phyloP scores from a whole-genome alignment of 2,329 filamentous ascomycete genomes.

The Akanthomyces muscarius region DNA sequence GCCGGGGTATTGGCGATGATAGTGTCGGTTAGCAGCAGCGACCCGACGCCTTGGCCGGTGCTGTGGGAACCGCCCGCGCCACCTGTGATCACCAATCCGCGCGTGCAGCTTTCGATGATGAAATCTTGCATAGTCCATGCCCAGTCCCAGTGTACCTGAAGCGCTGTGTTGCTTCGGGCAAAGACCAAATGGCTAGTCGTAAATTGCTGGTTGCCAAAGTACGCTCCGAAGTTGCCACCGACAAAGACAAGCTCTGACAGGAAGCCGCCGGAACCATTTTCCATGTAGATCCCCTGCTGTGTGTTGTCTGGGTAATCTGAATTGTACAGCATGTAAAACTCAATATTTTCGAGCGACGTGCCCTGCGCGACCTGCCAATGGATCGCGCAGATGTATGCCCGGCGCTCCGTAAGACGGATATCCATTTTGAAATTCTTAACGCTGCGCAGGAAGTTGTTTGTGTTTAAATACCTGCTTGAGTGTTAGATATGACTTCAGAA shows the following conservation, averaged over 20 bases:
- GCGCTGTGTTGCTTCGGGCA: conserved; percentile 25
- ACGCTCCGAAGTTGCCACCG: not conserved
- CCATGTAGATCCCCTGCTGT: conserved; percentile 12
- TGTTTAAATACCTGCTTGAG: too few relatives aligned
- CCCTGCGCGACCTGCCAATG: conserved; percentile 14
- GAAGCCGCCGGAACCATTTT: conserved; percentile 9
- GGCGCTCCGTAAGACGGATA: too few relatives aligned
- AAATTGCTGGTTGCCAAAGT: conserved; percentile 10
- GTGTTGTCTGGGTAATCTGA: not conserved
- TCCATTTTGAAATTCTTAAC: conserved; percentile 18
- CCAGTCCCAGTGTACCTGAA: not conserved
- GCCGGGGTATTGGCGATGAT: not conserved
- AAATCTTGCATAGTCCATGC: not conserved
- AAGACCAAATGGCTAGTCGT: not conserved
- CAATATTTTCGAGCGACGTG: conserved; percentile 5
- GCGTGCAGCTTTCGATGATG: not conserved
- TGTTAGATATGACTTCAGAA: too few relatives aligned
- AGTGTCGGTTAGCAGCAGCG: not conserved
- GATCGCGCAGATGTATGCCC: conserved; percentile 13
- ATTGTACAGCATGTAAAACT: not conserved
- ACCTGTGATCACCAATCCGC: not conserved
- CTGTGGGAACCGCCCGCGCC: not conserved
- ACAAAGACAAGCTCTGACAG: not conserved
- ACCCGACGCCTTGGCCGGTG: not conserved
- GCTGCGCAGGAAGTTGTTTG: not conserved